Conservation (phyloP, 345 rosid species). For the Rhodamnia rubescens region DNA sequence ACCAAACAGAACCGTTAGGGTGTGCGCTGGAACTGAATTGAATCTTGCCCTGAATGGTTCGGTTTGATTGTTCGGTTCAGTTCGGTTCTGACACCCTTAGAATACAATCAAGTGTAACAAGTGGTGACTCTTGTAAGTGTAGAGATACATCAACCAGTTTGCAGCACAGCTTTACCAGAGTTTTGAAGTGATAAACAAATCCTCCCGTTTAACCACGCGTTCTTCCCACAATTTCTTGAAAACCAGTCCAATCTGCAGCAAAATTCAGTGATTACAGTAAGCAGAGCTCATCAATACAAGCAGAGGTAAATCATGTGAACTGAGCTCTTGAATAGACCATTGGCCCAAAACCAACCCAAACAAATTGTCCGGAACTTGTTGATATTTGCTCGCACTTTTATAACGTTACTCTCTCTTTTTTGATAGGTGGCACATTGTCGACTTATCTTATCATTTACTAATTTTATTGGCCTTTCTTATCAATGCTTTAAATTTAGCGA, state of each 20-base stretch:
- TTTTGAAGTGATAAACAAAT: conserved; percentile 65
- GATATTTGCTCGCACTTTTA: background rate
- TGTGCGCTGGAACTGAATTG: too few relatives aligned
- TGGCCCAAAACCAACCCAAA: background rate
- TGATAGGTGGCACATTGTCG: background rate
- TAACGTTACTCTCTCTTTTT: background rate
- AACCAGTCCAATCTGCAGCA: conserved; percentile 51
- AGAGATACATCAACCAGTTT: background rate
- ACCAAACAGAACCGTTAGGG: too few relatives aligned
- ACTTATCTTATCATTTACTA: background rate
- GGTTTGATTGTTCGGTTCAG: too few relatives aligned
- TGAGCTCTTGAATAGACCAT: background rate
- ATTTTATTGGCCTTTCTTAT: background rate
- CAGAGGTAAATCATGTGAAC: background rate
- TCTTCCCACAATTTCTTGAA: conserved; percentile 56
- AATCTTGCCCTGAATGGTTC: too few relatives aligned
- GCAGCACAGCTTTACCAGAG: conserved; percentile 38
- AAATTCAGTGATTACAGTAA: background rate
- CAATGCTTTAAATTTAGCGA: background rate
- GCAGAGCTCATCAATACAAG: background rate
- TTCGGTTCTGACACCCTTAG: too few relatives aligned
- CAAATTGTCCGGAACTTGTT: background rate
- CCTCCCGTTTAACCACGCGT: conserved; percentile 68
- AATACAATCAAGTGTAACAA: background rate
- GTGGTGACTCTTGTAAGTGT: background rate